These are phyloP conservation scores for Coemansia sp. DNA, from an alignment of 192 early-diverging fungal species.

Conservation along the genomic window DNA sequence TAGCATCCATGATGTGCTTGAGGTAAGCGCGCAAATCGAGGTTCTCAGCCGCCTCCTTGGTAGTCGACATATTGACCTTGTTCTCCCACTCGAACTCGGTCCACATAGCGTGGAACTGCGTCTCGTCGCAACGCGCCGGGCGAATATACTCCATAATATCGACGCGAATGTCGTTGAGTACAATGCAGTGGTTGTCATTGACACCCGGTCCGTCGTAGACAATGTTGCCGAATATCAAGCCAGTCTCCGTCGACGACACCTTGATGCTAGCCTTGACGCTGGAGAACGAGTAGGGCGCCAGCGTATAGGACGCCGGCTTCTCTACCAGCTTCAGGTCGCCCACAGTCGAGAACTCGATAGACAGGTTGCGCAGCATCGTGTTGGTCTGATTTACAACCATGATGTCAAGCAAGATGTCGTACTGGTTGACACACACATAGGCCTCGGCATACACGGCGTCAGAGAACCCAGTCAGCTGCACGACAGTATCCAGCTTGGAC, in stretches of 20 bases:
- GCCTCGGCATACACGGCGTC: constrained; percentile 99
- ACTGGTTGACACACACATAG: constrained; percentile 95
- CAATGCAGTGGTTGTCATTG: constrained; percentile 87
- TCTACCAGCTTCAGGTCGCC: constrained; percentile 98
- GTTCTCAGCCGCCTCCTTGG: constrained; percentile 60
- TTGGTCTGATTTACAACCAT: constrained; percentile 96
- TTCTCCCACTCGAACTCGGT: constrained; percentile 99
- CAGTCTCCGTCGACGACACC: constrained; percentile 97
- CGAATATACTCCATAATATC: constrained; percentile 99
- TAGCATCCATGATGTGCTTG: constrained; percentile 89
- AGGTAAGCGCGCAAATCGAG: constrained; percentile 87
- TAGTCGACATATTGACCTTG: constrained; percentile 97
- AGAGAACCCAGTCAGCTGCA: constrained; percentile 96
- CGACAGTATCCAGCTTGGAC: constrained; percentile 90
- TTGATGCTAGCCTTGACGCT: constrained; percentile 97
- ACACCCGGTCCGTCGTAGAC: constrained; percentile 95
- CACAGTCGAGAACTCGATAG: constrained; percentile 97
- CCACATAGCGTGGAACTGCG: constrained; percentile 98
- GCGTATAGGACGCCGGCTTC: constrained; percentile 80
- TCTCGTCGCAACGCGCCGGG: constrained; percentile 84
- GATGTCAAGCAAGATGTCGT: constrained; percentile 94
- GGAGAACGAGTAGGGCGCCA: constrained; percentile 91
- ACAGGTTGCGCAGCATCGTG: constrained; percentile 93
- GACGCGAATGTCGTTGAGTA: constrained; percentile 96
- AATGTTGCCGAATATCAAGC: constrained; percentile 98